Conservation (phyloP, 2,329 filamentous ascomycete genomes). For the Leptodontidium sp. region DNA sequence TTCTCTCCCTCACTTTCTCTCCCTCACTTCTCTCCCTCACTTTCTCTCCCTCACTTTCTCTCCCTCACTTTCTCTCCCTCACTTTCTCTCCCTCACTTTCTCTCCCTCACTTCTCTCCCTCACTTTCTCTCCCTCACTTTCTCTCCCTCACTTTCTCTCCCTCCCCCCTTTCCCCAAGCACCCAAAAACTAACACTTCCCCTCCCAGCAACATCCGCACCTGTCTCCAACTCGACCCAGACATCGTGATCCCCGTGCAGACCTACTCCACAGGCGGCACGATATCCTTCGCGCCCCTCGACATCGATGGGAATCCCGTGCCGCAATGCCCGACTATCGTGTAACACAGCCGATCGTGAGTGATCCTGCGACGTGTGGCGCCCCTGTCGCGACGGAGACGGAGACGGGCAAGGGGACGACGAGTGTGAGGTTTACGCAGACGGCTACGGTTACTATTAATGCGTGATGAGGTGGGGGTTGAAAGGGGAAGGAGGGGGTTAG, state of each 20-base stretch:
- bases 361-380: slow-evolving; percentile 5
- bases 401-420: not conserved
- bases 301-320: not conserved
- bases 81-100: not conserved
- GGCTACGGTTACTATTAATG: slow-evolving; percentile 7
- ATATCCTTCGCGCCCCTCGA: slow-evolving; percentile 7
- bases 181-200: not conserved
- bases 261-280: slow-evolving; percentile 4
- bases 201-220: slow-evolving; percentile 11
- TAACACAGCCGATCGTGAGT: not conserved
- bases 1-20: not conserved
- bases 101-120: too few relatives aligned
- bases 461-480: not conserved
- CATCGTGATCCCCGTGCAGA: slow-evolving; percentile 9
- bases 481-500: too few relatives aligned
- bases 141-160: not conserved
- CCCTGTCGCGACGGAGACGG: not conserved
- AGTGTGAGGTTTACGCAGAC: slow-evolving; percentile 16
- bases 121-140: not conserved
- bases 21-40: not conserved
- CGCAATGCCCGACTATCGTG: slow-evolving; percentile 5
- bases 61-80: not conserved
- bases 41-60: not conserved
- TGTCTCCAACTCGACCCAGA: slow-evolving; percentile 19
- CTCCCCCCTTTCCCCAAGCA: not conserved